phyloP scores from a whole-genome alignment of 2,329 filamentous ascomycete genomes.

The Pezicula carpinea region DNA sequence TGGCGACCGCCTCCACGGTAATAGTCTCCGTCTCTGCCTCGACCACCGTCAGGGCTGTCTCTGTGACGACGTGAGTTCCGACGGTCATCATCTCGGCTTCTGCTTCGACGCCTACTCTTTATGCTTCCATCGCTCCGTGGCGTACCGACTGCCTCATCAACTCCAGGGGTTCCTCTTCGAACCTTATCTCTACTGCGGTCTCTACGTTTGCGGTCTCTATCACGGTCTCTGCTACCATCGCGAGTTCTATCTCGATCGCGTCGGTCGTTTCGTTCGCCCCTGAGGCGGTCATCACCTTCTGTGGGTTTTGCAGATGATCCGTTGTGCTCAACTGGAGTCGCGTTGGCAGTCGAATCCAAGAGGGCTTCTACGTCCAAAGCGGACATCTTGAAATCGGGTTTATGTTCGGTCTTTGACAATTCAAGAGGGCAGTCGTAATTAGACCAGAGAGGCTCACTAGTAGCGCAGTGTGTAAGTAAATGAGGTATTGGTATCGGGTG shows the following conservation, averaged over 20 bases:
- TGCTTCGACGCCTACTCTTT: conserved; percentile 76
- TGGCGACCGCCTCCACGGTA: conserved; percentile 62
- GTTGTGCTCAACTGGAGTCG: conserved; percentile 40
- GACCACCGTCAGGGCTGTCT: conserved; percentile 42
- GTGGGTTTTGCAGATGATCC: conserved; percentile 37
- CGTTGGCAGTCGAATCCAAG: conserved; percentile 76
- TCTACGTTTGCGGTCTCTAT: conserved; percentile 51
- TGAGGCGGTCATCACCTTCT: conserved; percentile 54
- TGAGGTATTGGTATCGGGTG: too few species aligned
- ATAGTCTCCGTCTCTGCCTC: conserved; percentile 58
- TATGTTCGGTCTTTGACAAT: not conserved
- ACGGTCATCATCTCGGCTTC: conserved; percentile 71
- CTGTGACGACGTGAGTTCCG: conserved; percentile 70
- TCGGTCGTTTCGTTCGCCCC: conserved; percentile 46
- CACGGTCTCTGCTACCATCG: conserved; percentile 49
- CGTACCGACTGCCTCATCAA: conserved; percentile 57
- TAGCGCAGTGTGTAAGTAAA: too few species aligned
- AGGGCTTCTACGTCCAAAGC: conserved; percentile 83
- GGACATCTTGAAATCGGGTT: conserved; percentile 48
- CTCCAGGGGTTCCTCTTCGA: conserved; percentile 38
- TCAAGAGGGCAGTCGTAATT: not conserved
- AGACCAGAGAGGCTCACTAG: not conserved
- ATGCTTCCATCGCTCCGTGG: conserved; percentile 70
- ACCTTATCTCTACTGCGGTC: conserved; percentile 52
- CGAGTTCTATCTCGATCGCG: conserved; percentile 52